Conservation (phyloP, 2,329 filamentous ascomycete genomes). For the Hypoxylon sp. region DNA sequence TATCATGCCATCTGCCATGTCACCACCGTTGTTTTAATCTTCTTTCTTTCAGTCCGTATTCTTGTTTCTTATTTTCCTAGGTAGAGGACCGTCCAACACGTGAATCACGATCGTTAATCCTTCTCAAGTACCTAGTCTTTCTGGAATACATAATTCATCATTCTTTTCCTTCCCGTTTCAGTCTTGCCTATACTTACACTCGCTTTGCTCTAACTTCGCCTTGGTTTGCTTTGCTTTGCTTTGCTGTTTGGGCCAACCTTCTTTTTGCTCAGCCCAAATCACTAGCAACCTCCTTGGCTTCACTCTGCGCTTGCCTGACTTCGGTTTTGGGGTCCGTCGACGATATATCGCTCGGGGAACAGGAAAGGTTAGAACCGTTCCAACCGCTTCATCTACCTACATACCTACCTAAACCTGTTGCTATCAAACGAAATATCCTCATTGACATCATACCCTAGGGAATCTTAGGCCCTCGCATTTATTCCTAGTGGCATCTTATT, state of each 20-base stretch:
- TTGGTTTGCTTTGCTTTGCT: slow-evolving; percentile 26
- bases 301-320: slow-evolving; percentile 24
- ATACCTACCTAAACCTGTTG: slow-evolving; percentile 5
- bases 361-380: slow-evolving; percentile 15
- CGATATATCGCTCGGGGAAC: slow-evolving; percentile 4
- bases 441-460: slow-evolving; percentile 14
- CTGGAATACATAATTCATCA: slow-evolving; percentile 33
- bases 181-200: slow-evolving; percentile 34
- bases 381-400: slow-evolving; percentile 2
- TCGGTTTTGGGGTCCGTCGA: slow-evolving; percentile 7
- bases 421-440: slow-evolving; percentile 2
- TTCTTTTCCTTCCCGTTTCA: slow-evolving; percentile 31
- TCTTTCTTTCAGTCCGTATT: slow-evolving; percentile 37
- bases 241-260: slow-evolving; percentile 32
- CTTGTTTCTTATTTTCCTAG: slow-evolving; percentile 27
- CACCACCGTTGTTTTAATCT: slow-evolving; percentile 23
- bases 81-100: slow-evolving; percentile 32
- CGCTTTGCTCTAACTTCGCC: slow-evolving; percentile 20
- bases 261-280: slow-evolving; percentile 31
- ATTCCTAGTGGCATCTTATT: slow-evolving; percentile 12
- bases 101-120: slow-evolving; percentile 44
- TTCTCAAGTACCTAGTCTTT: slow-evolving; percentile 25
- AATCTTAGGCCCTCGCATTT: slow-evolving; percentile 24
- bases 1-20: slow-evolving; percentile 42
- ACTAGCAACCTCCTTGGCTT: slow-evolving; percentile 24